Conservation (phyloP, 2,329 filamentous ascomycete species). For the Falciphora oryzae region DNA sequence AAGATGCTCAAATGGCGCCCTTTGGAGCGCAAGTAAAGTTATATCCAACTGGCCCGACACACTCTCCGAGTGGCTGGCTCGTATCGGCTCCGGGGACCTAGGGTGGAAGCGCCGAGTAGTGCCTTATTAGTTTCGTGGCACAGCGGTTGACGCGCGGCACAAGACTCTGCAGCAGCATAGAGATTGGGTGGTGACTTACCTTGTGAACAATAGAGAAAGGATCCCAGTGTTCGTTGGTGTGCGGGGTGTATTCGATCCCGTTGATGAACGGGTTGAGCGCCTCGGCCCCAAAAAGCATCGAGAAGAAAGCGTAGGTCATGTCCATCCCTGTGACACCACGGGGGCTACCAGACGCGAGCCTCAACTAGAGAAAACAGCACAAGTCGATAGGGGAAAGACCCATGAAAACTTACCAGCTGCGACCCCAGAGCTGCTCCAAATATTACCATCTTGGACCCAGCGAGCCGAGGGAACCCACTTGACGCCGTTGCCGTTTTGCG, state of each 20-base stretch:
- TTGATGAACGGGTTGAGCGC: slow-evolving; percentile 16
- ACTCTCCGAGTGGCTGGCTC: slow-evolving; percentile 8
- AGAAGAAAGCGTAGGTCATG: slow-evolving; percentile 32
- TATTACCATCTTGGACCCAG: slow-evolving; percentile 47
- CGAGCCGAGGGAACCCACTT: slow-evolving; percentile 43
- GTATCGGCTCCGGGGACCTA: slow-evolving; percentile 12
- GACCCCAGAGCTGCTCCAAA: slow-evolving; percentile 50
- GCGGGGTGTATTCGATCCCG: slow-evolving; percentile 18
- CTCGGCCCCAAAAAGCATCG: slow-evolving; percentile 27
- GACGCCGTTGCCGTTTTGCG: slow-evolving; percentile 29
- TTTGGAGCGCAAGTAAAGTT: slow-evolving; percentile 3
- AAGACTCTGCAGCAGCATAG: neutral
- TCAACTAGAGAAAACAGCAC: neutral
- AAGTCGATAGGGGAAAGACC: neutral
- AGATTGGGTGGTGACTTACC: slow-evolving; percentile 4
- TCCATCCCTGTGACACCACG: slow-evolving; percentile 22
- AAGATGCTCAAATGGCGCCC: neutral
- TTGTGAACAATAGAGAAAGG: slow-evolving; percentile 20
- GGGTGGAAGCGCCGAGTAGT: no score
- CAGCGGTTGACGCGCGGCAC: neutral
- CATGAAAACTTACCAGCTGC: slow-evolving; percentile 35
- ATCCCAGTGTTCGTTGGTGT: slow-evolving; percentile 18
- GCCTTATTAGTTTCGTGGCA: neutral
- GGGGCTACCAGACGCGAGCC: neutral
- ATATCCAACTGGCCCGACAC: slow-evolving; percentile 12